Conservation (phyloP, 1,284 basidiomycete genomes). For the Termitomyces sp. region DNA sequence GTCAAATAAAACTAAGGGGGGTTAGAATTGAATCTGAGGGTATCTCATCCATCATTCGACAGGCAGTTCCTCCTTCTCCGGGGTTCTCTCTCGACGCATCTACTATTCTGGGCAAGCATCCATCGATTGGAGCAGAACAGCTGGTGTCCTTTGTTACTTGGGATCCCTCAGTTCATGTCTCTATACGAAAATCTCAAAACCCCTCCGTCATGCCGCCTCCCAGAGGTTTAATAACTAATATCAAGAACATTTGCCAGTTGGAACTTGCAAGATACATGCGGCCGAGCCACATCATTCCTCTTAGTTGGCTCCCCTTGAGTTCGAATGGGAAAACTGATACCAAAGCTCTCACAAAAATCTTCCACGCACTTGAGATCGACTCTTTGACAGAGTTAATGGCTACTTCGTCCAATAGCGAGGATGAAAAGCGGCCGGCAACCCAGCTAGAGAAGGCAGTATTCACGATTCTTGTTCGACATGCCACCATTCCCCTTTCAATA, state of each 20-base stretch:
- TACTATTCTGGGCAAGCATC: conserved; percentile 44
- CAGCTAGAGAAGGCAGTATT: conserved; percentile 22
- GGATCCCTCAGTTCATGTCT: conserved; percentile 29
- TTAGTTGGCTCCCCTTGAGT: conserved; percentile 44
- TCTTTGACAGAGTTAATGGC: conserved; percentile 20
- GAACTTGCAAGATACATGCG: conserved; percentile 50
- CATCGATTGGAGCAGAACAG: conserved; percentile 42
- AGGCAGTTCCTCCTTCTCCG: conserved; percentile 26
- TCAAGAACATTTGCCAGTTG: conserved; percentile 34
- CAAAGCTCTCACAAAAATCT: conserved; percentile 37
- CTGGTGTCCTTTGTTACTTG: conserved; percentile 46
- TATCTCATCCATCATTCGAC: conserved; percentile 44
- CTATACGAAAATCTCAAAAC: conserved; percentile 32
- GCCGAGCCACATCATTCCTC: conserved; percentile 44
- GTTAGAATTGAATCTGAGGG: conserved; percentile 53
- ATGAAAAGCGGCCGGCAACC: conserved; percentile 16
- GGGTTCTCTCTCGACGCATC: conserved; percentile 34
- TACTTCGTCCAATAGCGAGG: conserved; percentile 2
- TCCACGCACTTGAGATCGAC: conserved; percentile 30
- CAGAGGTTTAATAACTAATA: conserved; percentile 27
- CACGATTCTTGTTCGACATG: conserved; percentile 20
- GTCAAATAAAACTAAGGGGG: conserved; percentile 51
- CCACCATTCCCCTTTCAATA: conserved; percentile 15
- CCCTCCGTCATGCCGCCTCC: conserved; percentile 30
- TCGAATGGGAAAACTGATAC: conserved; percentile 45